Evolutionary conservation across 2,329 filamentous ascomycete species (phyloP), one percentile per base, ranked within the genome.

Genomic region (Colletotrichum filicis): DNA sequence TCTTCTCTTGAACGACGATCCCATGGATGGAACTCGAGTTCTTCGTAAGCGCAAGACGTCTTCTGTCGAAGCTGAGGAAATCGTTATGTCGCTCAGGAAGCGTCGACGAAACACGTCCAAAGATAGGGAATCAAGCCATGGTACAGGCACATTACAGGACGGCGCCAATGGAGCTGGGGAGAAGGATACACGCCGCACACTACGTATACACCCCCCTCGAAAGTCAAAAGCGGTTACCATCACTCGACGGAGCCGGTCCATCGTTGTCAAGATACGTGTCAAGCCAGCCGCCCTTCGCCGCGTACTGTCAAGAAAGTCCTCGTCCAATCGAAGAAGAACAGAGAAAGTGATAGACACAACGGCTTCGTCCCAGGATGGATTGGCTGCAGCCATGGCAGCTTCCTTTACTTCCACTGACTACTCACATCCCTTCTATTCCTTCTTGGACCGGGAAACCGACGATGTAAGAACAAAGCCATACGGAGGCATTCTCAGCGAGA

Each of bases 391-490:
- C 19, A 55, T 57, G 22, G 32, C 69, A 26, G 42, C 66, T 11
- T 84, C 83, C 35, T 85, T 84, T 69, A 82, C 83, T 8, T 37
- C 79, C 82, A 37, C 71, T n/a, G 63, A 68, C 22, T 95, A 94
- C 79, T 91, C 91, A 1, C 93, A 95, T 74, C 93, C 94, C 1
- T 96, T 97, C 79, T 96, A 96, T 77, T 94, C 94, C 0, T 95
- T 98, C 76, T 93, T 93, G 74, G 96, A 98, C 76, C 94, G 94
- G 76, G 96, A 98, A 77, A 91, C 91, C 22, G 95, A 98, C 73
- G 95, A 98, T 78, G 86, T 92, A 52, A 98, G 97, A 81, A 93
- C 93, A 62, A 98, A 98, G 80, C 97, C 97, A 0, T 99, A 98
- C 76, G 97, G 97, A 32, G 97, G 97, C 1, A 97, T 99, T 64